Percentiles rank a stretch among this genome's conserved stretches.
These are phyloP conservation scores for Penicillium psychrosexuale DNA, from an alignment of 2,329 filamentous ascomycete species.

Conservation along the genomic window DNA sequence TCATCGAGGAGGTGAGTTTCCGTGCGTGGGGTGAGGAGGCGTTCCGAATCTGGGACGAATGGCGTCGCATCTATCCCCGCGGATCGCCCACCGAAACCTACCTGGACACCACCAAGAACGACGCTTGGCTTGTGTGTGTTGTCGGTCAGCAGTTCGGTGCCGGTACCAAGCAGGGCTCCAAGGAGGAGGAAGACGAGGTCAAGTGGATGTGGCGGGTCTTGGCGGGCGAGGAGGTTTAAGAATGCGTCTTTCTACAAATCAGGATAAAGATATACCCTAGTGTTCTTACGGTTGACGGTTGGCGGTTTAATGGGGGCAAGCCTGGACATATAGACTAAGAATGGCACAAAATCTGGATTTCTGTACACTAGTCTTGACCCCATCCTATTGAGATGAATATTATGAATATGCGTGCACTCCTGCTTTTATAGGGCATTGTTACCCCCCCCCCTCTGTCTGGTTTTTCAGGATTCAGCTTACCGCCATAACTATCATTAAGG, in stretches of 20 bases:
- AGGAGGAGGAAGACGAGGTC: constrained; percentile 39
- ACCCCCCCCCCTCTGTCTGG: too few species aligned
- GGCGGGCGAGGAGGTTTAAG: constrained; percentile 24
- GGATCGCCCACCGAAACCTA: constrained; percentile 68
- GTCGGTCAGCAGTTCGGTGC: constrained; percentile 48
- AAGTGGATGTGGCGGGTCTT: constrained; percentile 42
- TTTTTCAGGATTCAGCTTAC: too few species aligned
- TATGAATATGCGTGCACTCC: constrained; percentile 8
- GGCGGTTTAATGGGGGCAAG: constrained; percentile 3
- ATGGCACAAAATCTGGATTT: constrained; percentile 18
- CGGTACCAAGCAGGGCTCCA: constrained; percentile 37
- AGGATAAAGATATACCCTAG: constrained; percentile 14
- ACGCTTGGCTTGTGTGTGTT: constrained; percentile 81
- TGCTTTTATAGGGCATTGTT: not conserved
- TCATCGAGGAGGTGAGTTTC: constrained; percentile 94
- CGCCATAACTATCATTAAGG: too few species aligned
- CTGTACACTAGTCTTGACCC: constrained; percentile 24
- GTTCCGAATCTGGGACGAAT: constrained; percentile 92
- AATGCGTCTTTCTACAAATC: not conserved
- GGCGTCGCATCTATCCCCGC: constrained; percentile 82
- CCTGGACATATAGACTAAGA: constrained; percentile 12
- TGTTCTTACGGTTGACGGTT: not conserved
- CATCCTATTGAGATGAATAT: constrained; percentile 15
- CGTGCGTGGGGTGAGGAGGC: constrained; percentile 93
- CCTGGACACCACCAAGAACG: constrained; percentile 63